These are phyloP conservation scores for Aspergillus quadrilineatus DNA, from an alignment of 2,329 filamentous ascomycete species.

Conservation along the genomic window DNA sequence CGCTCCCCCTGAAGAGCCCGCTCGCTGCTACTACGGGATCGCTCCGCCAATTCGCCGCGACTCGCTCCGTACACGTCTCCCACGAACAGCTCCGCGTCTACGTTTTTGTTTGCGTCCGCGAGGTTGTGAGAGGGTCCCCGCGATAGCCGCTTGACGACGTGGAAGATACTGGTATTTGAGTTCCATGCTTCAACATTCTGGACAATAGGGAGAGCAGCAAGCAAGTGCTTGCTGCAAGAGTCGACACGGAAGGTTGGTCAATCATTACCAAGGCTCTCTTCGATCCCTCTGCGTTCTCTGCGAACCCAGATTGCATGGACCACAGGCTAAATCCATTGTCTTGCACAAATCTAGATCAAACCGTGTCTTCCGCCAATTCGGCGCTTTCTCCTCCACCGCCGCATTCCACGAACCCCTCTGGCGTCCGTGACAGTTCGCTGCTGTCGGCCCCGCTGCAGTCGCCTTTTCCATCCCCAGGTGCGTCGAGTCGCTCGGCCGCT, in stretches of 20 bases:
- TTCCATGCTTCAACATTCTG: slow-evolving; percentile 50
- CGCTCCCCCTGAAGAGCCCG: slow-evolving; percentile 20
- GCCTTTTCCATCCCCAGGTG: slow-evolving; percentile 37
- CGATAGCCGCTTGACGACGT: slow-evolving; percentile 27
- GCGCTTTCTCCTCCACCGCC: slow-evolving; percentile 35
- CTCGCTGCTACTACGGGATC: slow-evolving; percentile 6
- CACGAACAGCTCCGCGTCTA: not conserved
- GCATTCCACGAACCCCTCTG: slow-evolving; percentile 29
- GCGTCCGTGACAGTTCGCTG: slow-evolving; percentile 31
- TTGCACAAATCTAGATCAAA: slow-evolving; percentile 37
- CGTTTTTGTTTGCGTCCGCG: not conserved
- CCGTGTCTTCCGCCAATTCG: slow-evolving; percentile 40
- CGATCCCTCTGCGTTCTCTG: not conserved
- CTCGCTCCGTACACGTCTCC: slow-evolving; percentile 13
- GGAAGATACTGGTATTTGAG: slow-evolving; percentile 29
- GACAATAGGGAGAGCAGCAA: slow-evolving; percentile 47
- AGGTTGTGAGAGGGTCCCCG: slow-evolving; percentile 22
- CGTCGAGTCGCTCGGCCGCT: slow-evolving; percentile 37
- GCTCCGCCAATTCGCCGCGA: slow-evolving; percentile 7
- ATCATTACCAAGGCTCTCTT: not conserved
- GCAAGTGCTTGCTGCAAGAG: slow-evolving; percentile 49
- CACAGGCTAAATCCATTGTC: slow-evolving; percentile 11
- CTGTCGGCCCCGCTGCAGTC: slow-evolving; percentile 32
- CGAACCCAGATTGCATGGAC: not conserved
- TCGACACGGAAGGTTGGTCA: slow-evolving; percentile 48